These are phyloP conservation scores for Colletotrichum sp. DNA, from an alignment of 2,329 filamentous ascomycete genomes.

Conservation along the genomic window DNA sequence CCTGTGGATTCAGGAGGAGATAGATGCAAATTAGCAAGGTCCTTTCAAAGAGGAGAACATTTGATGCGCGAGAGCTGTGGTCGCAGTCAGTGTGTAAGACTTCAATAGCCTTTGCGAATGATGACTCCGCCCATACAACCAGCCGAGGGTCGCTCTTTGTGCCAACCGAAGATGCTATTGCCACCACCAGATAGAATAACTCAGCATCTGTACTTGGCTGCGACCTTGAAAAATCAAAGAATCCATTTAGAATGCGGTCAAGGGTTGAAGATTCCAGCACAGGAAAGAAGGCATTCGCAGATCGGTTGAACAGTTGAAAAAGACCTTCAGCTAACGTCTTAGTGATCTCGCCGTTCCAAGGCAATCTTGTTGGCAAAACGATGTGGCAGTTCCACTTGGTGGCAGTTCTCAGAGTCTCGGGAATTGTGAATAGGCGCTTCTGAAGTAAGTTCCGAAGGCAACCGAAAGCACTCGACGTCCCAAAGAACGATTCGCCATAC, in stretches of 20 bases:
- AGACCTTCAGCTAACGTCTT: background rate
- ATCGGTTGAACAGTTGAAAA: background rate
- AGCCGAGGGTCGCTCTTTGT: background rate
- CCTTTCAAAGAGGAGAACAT: background rate
- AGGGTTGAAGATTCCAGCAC: background rate
- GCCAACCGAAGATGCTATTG: background rate
- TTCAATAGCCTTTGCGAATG: background rate
- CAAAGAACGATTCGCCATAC: background rate
- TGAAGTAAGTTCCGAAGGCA: background rate
- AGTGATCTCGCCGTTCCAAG: background rate
- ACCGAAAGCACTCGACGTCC: background rate
- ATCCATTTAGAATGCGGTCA: background rate
- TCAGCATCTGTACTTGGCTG: background rate
- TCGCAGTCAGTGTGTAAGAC: background rate
- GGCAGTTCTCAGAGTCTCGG: background rate
- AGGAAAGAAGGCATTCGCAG: background rate
- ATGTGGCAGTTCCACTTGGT: background rate
- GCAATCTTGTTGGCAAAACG: background rate
- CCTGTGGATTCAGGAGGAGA: background rate
- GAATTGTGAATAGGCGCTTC: background rate
- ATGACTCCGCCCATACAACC: background rate
- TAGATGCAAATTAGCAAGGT: background rate
- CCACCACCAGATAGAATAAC: background rate
- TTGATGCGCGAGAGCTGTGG: background rate
- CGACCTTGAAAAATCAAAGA: background rate